These are phyloP conservation scores for Solanum chmielewskii DNA, from an alignment of 257 asterid genomes.

Conservation along the genomic window DNA sequence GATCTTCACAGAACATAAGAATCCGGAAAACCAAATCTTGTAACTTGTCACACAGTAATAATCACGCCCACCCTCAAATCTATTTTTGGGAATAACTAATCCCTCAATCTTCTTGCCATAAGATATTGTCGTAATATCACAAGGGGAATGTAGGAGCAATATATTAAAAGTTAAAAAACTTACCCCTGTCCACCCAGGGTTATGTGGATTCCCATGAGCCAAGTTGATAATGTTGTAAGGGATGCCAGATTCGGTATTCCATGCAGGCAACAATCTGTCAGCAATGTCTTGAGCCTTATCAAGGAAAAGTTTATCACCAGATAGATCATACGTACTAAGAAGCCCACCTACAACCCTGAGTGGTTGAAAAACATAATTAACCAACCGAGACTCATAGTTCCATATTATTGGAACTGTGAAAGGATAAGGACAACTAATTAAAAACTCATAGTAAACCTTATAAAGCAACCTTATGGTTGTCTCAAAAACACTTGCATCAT, in stretches of 20 bases:
- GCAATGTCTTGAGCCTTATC: conserved; percentile 97
- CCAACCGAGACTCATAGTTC: conserved; percentile 7
- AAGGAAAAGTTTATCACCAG: conserved; percentile 87
- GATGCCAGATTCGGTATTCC: conserved; percentile 92
- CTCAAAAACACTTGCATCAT: conserved; percentile 98
- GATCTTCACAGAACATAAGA: not conserved
- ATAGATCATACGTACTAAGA: conserved; percentile 90
- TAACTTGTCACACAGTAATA: not conserved
- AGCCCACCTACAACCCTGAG: conserved; percentile 99
- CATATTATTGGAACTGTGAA: not conserved
- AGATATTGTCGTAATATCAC: not conserved
- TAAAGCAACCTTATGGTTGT: conserved; percentile 99
- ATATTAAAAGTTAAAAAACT: conserved; percentile 8
- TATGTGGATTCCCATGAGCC: conserved; percentile 86
- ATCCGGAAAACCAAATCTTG: not conserved
- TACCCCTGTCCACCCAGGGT: conserved; percentile 99
- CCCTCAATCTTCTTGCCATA: not conserved
- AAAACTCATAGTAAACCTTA: conserved; percentile 61
- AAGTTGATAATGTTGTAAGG: conserved; percentile 87
- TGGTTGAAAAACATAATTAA: conserved; percentile 15
- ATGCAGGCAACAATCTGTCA: conserved; percentile 91
- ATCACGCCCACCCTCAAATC: not conserved
- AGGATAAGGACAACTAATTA: conserved; percentile 10
- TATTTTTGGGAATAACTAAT: not conserved
- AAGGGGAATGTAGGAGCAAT: not conserved